Evolutionary conservation across 768 basidiomycete species (phyloP).

Genomic region (Lanmaoa pseudosensibilis): DNA sequence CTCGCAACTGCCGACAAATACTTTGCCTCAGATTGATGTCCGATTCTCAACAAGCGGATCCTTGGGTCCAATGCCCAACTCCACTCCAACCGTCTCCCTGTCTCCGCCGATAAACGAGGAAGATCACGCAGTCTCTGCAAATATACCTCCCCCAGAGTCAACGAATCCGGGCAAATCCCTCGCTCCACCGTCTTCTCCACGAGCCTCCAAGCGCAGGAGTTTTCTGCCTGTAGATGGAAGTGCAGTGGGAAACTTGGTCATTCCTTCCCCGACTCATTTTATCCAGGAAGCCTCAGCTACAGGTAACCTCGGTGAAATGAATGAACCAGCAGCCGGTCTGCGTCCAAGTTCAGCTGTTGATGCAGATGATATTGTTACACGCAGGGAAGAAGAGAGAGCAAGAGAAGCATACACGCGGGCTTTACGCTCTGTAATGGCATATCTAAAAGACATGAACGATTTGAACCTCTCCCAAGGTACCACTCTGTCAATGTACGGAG

Average conservation of each 20-base stretch:
- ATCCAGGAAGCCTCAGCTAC: constrained; percentile 50
- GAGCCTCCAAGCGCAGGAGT: constrained; percentile 74
- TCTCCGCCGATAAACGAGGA: constrained; percentile 27
- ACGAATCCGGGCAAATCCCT: constrained; percentile 35
- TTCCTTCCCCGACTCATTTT: constrained; percentile 64
- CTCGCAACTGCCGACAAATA: constrained; percentile 37
- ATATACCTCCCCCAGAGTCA: constrained; percentile 2
- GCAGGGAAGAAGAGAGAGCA: constrained; percentile 69
- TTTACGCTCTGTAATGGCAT: constrained; percentile 91
- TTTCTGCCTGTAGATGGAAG: constrained; percentile 85
- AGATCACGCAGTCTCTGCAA: constrained; percentile 5
- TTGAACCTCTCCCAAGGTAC: constrained; percentile 65
- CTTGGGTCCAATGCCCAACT: constrained; percentile 48
- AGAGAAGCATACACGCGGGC: constrained; percentile 76
- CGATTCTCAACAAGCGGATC: constrained; percentile 71
- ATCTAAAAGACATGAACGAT: constrained; percentile 94
- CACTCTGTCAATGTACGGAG: constrained; percentile 58
- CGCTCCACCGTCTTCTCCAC: constrained; percentile 42
- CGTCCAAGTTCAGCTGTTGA: constrained; percentile 53
- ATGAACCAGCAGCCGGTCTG: constrained; percentile 26
- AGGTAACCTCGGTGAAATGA: constrained; percentile 35
- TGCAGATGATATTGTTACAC: constrained; percentile 39
- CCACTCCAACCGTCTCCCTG: constrained; percentile 34
- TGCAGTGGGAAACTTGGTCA: constrained; percentile 56
- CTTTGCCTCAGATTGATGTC: constrained; percentile 63